A percentile compares a stretch with the other conserved stretches of the same genome.
These are phyloP conservation scores for Sphagnum tenellum DNA, from an alignment of 225 moss, liverwort and hornwort species.

Conservation along the genomic window DNA sequence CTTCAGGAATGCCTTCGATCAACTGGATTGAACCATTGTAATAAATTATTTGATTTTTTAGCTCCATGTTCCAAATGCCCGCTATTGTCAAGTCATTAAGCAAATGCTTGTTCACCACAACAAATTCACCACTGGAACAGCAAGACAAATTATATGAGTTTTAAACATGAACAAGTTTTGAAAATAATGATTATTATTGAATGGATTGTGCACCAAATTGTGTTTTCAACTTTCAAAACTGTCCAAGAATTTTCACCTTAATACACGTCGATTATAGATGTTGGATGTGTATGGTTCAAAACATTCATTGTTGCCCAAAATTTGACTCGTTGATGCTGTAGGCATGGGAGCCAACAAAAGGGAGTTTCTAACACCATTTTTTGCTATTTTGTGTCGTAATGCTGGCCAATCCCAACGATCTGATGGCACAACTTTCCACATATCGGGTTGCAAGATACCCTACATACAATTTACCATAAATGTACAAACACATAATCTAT, in stretches of 20 bases:
- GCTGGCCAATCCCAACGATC: slow-evolving; percentile 64
- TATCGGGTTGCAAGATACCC: slow-evolving; percentile 76
- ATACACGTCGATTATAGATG: slow-evolving; percentile 79
- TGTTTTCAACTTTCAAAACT: not conserved
- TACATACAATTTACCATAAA: not conserved
- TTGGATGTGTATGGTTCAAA: slow-evolving; percentile 94
- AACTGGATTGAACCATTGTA: slow-evolving; percentile 70
- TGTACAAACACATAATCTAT: too few relatives aligned
- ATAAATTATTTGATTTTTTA: slow-evolving; percentile 78
- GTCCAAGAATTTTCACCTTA: slow-evolving; percentile 37
- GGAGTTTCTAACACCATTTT: slow-evolving; percentile 63
- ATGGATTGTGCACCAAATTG: too few relatives aligned
- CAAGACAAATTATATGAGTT: too few relatives aligned
- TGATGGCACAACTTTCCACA: slow-evolving; percentile 66
- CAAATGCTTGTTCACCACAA: slow-evolving; percentile 95
- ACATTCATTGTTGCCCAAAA: slow-evolving; percentile 92
- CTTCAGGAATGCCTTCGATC: slow-evolving; percentile 39
- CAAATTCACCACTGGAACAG: slow-evolving; percentile 72
- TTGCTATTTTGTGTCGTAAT: slow-evolving; percentile 29
- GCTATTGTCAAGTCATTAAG: slow-evolving; percentile 78
- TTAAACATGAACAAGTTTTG: too few relatives aligned
- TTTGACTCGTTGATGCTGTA: slow-evolving; percentile 90
- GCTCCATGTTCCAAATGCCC: slow-evolving; percentile 76
- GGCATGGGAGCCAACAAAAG: slow-evolving; percentile 90
- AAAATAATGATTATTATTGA: too few relatives aligned